phyloP scores from a whole-genome alignment of 2,329 filamentous ascomycete species.

The Huntiella abstrusa region DNA sequence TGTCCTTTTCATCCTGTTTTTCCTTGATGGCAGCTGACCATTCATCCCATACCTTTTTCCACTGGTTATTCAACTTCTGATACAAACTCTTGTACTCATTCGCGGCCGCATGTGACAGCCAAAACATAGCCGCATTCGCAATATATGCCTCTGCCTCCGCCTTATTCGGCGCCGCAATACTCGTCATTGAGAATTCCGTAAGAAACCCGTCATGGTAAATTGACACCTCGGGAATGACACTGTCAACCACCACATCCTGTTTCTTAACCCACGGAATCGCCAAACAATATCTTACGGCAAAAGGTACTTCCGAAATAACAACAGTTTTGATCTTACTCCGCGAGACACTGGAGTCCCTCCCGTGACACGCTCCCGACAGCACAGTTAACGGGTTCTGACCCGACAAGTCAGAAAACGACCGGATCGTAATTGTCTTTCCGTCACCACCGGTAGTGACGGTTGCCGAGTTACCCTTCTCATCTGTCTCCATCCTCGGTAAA shows the following conservation, averaged over 20 bases:
- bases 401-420: constrained; percentile 70
- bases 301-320: constrained; percentile 52
- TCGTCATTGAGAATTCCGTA: constrained; percentile 54
- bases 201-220: constrained; percentile 21
- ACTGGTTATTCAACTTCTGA: constrained; percentile 56
- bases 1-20: constrained; percentile 50
- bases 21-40: constrained; percentile 52
- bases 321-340: constrained; percentile 48
- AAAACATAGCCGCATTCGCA: constrained; percentile 64
- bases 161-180: constrained; percentile 51
- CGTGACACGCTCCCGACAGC: constrained; percentile 73
- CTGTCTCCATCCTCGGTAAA: constrained; percentile 41
- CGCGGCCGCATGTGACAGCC: constrained; percentile 54
- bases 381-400: constrained; percentile 59
- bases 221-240: constrained; percentile 22
- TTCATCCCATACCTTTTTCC: constrained; percentile 75
- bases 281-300: constrained; percentile 57
- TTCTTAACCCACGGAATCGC: constrained; percentile 62
- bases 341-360: constrained; percentile 42
- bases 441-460: constrained; percentile 34
- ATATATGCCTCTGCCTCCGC: constrained; percentile 78
- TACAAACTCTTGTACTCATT: constrained; percentile 70
- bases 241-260: constrained; percentile 31
- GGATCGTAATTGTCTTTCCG: constrained; percentile 27
- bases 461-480: constrained; percentile 37